A percentile compares a stretch with the other conserved stretches of the same genome.
Conservation (phyloP, 2,329 filamentous ascomycete species). For the Xylariaceae sp. region DNA sequence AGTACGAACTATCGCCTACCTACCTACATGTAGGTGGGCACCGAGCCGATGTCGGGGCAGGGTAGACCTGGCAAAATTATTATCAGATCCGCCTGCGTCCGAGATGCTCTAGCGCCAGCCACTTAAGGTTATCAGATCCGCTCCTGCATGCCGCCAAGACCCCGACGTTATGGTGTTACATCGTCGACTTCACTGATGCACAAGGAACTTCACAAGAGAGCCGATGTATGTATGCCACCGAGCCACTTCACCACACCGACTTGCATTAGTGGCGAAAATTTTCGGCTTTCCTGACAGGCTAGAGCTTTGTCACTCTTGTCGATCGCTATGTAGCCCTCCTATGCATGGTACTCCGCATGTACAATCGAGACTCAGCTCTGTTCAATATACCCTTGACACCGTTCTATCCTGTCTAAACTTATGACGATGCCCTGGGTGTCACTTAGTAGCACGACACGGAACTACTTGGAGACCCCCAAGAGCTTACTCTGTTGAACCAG, state of each 20-base stretch:
- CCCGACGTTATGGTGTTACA: slow-evolving; percentile 5
- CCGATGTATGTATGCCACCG: slow-evolving; percentile 1
- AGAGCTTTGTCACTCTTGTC: slow-evolving; percentile 1
- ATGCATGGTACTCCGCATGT: not conserved
- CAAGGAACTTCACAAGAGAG: slow-evolving; percentile 3
- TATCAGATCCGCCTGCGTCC: slow-evolving; percentile 25
- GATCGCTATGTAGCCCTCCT: not conserved
- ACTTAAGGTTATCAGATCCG: slow-evolving; percentile 38
- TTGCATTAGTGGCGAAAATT: slow-evolving; percentile 24
- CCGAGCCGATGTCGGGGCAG: too few relatives aligned
- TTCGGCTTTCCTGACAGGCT: slow-evolving; percentile 2
- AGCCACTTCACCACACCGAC: slow-evolving; percentile 9
- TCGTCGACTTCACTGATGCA: slow-evolving; percentile 6
- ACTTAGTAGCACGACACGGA: not conserved
- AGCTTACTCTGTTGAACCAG: too few relatives aligned
- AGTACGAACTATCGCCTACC: too few relatives aligned
- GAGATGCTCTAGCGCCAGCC: slow-evolving; percentile 14
- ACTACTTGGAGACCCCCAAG: too few relatives aligned
- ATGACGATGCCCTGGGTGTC: not conserved
- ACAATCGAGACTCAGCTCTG: not conserved
- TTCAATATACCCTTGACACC: not conserved
- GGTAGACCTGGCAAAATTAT: slow-evolving; percentile 7
- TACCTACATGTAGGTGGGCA: too few relatives aligned
- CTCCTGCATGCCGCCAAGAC: slow-evolving; percentile 26
- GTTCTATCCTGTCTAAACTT: not conserved